Evolutionary conservation across 441 rosid species (phyloP).

Genomic region (Erysimum pusillum): DNA sequence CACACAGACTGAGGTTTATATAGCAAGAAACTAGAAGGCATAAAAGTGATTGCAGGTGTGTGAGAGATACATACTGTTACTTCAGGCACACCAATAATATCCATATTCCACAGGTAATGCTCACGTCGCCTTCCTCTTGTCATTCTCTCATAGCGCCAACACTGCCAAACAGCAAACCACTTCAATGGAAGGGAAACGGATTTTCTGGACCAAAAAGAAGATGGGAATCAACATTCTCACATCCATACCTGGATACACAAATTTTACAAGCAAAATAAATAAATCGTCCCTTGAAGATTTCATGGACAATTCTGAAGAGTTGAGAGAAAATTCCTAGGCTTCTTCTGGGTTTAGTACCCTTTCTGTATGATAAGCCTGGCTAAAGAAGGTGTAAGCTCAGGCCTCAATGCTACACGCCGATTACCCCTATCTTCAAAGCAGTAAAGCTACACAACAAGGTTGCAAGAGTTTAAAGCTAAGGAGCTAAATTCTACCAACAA

Average conservation of each 20-base stretch:
- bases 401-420: constrained; percentile 96
- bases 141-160: constrained; percentile 99
- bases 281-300: constrained; percentile 15
- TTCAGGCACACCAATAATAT: constrained; percentile 86
- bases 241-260: constrained; percentile 66
- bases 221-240: constrained; percentile 66
- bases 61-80: constrained; percentile 63
- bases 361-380: constrained; percentile 93
- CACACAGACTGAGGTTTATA: background rate
- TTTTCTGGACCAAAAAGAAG: constrained; percentile 81
- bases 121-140: constrained; percentile 94
- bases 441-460: constrained; percentile 64
- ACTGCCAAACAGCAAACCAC: constrained; percentile 95
- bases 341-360: constrained; percentile 64
- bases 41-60: constrained; percentile 27
- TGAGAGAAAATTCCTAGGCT: background rate
- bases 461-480: constrained; percentile 15
- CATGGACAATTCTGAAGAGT: background rate
- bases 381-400: constrained; percentile 93
- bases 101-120: constrained; percentile 99
- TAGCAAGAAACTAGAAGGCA: constrained; percentile 15
- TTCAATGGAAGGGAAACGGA: constrained; percentile 86
- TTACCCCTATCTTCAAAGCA: constrained; percentile 94
- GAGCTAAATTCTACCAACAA: constrained; percentile 1
- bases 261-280: constrained; percentile 49